Evolutionary conservation across 495 filamentous ascomycete species (phyloP).

Genomic region (Neurospora africana): DNA sequence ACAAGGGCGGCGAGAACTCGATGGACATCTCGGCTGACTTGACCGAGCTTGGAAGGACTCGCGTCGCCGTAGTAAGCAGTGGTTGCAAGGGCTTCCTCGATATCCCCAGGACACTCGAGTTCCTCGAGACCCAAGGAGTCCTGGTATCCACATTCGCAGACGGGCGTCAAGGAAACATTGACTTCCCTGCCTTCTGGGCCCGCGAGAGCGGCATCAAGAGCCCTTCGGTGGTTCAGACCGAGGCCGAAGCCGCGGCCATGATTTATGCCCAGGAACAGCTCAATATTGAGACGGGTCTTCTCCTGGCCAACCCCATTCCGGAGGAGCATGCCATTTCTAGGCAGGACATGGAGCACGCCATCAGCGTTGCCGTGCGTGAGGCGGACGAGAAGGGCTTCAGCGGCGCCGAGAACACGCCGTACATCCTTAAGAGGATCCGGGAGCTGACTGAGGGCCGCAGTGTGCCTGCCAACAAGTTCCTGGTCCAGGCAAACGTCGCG

Average conservation of each 20-base stretch:
- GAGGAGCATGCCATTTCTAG: slow-evolving; percentile 57
- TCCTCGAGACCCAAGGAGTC: slow-evolving; percentile 87
- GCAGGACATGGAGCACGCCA: slow-evolving; percentile 60
- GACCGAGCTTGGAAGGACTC: slow-evolving; percentile 86
- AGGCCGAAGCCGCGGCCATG: slow-evolving; percentile 75
- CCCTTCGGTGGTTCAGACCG: slow-evolving; percentile 60
- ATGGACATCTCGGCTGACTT: slow-evolving; percentile 95
- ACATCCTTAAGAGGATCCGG: slow-evolving; percentile 70
- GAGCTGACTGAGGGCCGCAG: slow-evolving; percentile 65
- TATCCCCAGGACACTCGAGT: slow-evolving; percentile 82
- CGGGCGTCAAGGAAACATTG: slow-evolving; percentile 50
- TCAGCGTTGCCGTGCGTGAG: slow-evolving; percentile 61
- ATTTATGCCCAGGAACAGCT: slow-evolving; percentile 51
- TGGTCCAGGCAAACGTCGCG: slow-evolving; percentile 72
- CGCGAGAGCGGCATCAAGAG: slow-evolving; percentile 73
- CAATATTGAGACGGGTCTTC: slow-evolving; percentile 58
- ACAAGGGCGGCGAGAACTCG: slow-evolving; percentile 71
- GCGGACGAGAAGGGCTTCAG: slow-evolving; percentile 56
- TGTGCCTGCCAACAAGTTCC: slow-evolving; percentile 60
- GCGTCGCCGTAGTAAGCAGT: slow-evolving; percentile 77
- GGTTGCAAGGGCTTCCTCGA: slow-evolving; percentile 96
- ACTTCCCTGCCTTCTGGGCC: slow-evolving; percentile 86
- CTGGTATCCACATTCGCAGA: slow-evolving; percentile 82
- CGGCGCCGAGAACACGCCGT: slow-evolving; percentile 82
- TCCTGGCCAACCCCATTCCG: slow-evolving; percentile 85